Conservation (phyloP, 2,329 filamentous ascomycete genomes). For the Pseudocercospora crystallina region DNA sequence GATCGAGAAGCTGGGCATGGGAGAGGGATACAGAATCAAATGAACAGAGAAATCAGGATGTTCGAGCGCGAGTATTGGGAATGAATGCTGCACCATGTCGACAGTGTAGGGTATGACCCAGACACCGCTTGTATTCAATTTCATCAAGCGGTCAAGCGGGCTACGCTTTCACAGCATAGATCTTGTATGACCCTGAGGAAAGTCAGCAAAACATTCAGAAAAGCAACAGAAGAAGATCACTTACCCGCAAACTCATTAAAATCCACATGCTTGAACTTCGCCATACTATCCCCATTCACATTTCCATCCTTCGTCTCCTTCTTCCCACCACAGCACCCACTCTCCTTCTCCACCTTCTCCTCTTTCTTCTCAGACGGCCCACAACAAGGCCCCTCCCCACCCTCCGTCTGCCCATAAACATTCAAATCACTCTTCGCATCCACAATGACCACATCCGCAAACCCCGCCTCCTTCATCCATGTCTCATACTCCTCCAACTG, state of each 20-base stretch:
- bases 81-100: too few relatives aligned
- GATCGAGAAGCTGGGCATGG: too few relatives aligned
- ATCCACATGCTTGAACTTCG: conserved; percentile 3
- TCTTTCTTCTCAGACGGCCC: neutral
- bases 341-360: neutral
- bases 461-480: conserved; percentile 10
- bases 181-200: too few relatives aligned
- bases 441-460: conserved; percentile 8
- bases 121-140: too few relatives aligned
- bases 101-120: too few relatives aligned
- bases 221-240: neutral
- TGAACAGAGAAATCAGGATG: too few relatives aligned
- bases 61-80: too few relatives aligned
- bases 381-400: conserved; percentile 9
- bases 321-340: neutral
- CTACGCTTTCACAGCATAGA: too few relatives aligned
- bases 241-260: conserved; percentile 15
- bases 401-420: conserved; percentile 8
- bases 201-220: too few relatives aligned
- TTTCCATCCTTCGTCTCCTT: neutral
- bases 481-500: conserved; percentile 4
- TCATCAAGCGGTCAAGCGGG: too few relatives aligned
- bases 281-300: neutral
- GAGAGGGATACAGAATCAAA: too few relatives aligned
- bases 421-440: conserved; percentile 15